phyloP scores from a whole-genome alignment of 306 rosid genomes.

The Pyrus pyrifolia region DNA sequence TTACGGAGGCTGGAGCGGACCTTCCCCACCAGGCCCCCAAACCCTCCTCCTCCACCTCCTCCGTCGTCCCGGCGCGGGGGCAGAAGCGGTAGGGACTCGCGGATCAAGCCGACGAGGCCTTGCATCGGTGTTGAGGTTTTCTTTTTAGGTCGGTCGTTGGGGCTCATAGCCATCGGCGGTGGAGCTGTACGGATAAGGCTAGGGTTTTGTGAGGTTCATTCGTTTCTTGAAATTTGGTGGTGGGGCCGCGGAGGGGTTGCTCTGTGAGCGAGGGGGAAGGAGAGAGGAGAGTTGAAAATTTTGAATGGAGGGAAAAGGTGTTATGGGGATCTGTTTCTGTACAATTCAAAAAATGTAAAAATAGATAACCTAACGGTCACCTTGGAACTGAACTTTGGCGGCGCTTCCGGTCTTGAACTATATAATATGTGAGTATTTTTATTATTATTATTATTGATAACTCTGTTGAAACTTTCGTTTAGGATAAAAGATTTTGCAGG shows the following conservation, averaged over 20 bases:
- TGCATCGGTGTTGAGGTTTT: slow-evolving; percentile 38
- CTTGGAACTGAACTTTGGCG: too few relatives aligned
- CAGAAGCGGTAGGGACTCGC: slow-evolving; percentile 67
- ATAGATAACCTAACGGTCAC: neutral
- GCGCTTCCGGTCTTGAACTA: too few relatives aligned
- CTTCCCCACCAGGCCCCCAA: slow-evolving; percentile 61
- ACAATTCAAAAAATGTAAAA: slow-evolving; percentile 13
- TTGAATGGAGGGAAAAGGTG: slow-evolving; percentile 29
- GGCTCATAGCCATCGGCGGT: neutral
- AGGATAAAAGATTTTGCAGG: too few relatives aligned
- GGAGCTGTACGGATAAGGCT: neutral
- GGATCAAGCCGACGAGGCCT: slow-evolving; percentile 70
- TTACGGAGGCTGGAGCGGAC: slow-evolving; percentile 70
- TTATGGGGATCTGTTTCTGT: slow-evolving; percentile 4
- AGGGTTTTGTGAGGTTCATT: slow-evolving; percentile 24
- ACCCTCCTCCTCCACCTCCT: slow-evolving; percentile 38
- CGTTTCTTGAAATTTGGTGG: neutral
- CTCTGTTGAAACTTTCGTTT: too few relatives aligned
- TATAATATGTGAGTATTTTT: too few relatives aligned
- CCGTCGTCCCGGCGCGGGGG: slow-evolving; percentile 22
- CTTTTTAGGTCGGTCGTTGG: neutral
- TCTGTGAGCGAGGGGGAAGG: neutral
- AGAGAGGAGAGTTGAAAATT: neutral
- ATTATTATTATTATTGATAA: too few relatives aligned
- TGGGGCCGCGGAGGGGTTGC: neutral